Evolutionary conservation across 1,284 basidiomycete genomes (phyloP).

Genomic region (Heterobasidion annosum): DNA sequence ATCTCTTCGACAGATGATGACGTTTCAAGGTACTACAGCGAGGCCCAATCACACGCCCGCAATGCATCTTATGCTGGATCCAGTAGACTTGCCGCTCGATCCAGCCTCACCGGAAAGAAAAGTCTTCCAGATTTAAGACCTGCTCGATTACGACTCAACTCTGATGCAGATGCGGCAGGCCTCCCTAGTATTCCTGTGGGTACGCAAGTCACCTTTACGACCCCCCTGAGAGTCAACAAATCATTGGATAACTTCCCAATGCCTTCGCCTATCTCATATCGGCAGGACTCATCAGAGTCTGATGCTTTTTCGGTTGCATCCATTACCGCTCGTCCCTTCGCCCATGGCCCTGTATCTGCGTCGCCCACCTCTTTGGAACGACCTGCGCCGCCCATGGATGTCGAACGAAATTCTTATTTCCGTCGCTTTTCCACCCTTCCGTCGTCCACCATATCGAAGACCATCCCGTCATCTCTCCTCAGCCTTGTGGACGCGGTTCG

Average conservation of each 20-base stretch:
- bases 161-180: slow-evolving; percentile 5
- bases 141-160: slow-evolving; percentile 29
- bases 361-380: slow-evolving; percentile 32
- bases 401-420: slow-evolving; percentile 91
- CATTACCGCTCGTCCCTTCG: slow-evolving; percentile 18
- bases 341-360: slow-evolving; percentile 26
- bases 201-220: slow-evolving; percentile 4
- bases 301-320: slow-evolving; percentile 21
- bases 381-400: slow-evolving; percentile 52
- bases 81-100: slow-evolving; percentile 23
- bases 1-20: slow-evolving; percentile 24
- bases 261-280: slow-evolving; percentile 30
- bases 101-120: slow-evolving; percentile 58
- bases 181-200: neutral
- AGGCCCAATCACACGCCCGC: slow-evolving; percentile 32
- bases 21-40: slow-evolving; percentile 9
- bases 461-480: slow-evolving; percentile 68
- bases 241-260: slow-evolving; percentile 29
- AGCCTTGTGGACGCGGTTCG: slow-evolving; percentile 82
- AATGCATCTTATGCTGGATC: slow-evolving; percentile 48
- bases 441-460: slow-evolving; percentile 52
- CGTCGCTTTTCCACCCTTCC: slow-evolving; percentile 78
- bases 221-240: slow-evolving; percentile 13
- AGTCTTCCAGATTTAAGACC: slow-evolving; percentile 83
- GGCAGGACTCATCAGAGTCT: slow-evolving; percentile 34